Conservation (phyloP, 306 rosid species). For the Vigna angularis region DNA sequence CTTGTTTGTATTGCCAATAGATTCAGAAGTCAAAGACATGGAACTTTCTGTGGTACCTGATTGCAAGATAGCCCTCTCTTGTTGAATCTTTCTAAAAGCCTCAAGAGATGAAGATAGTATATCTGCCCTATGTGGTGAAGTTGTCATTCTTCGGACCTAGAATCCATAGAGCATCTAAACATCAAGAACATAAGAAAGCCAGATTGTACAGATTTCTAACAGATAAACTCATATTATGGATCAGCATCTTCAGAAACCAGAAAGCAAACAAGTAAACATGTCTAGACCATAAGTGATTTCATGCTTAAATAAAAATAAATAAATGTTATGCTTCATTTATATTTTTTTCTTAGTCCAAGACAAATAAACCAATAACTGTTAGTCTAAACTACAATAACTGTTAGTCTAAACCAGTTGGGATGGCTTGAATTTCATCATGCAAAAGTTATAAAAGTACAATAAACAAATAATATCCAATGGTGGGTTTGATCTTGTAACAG, state of each 20-base stretch:
- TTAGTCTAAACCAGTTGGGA: constrained; percentile 1
- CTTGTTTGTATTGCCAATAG: constrained; percentile 47
- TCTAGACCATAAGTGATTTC: constrained; percentile 20
- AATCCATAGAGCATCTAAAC: constrained; percentile 47
- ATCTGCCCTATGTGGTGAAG: constrained; percentile 97
- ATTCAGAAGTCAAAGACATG: constrained; percentile 53
- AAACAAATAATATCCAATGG: constrained; percentile 26
- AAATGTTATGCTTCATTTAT: constrained; percentile 2
- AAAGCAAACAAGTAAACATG: constrained; percentile 39
- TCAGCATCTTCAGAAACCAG: constrained; percentile 19
- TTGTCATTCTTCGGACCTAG: constrained; percentile 97
- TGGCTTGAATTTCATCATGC: constrained; percentile 9
- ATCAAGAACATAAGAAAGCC: constrained; percentile 45
- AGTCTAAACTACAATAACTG: constrained; percentile 33
- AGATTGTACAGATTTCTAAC: constrained; percentile 28
- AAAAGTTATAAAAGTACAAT: not conserved
- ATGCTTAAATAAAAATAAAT: not conserved
- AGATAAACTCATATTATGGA: constrained; percentile 31
- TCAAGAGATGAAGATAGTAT: constrained; percentile 96
- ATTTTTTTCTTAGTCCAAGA: constrained; percentile 24
- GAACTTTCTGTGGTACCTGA: constrained; percentile 53
- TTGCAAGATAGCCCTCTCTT: constrained; percentile 74
- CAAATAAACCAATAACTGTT: constrained; percentile 12
- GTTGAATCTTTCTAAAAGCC: constrained; percentile 93
- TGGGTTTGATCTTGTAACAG: constrained; percentile 35